Evolutionary conservation across 257 asterid species (phyloP), one percentile per base, ranked within the genome.

Genomic region (Rehmannia glutinosa): DNA sequence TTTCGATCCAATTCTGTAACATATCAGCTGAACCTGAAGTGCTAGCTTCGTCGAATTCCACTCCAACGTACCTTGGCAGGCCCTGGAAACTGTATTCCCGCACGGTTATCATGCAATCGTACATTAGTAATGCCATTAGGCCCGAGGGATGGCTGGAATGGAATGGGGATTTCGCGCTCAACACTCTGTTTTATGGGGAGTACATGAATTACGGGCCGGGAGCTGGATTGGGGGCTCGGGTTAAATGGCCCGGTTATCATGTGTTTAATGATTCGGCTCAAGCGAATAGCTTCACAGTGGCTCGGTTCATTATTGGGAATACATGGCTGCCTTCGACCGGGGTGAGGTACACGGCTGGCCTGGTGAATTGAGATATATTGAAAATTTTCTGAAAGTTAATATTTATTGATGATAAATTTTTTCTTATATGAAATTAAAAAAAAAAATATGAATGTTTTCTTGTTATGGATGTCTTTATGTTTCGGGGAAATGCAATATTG

Each of bases 91-190:
- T n/a, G n/a, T n/a, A n/a, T n/a, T n/a, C n/a, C 91, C 74, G 86
- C 0, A 68, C 87, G 3, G 79, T 84, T 35, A 58, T 84, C 4
- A 82, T 84, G 91, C 74, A 80, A 13, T 84, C 86, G 10, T 58
- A 67, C 41, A 65, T 84, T 15, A 77, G 86, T 25, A 5, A 10
- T 8, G 84, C 69, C 1, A 33, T 84, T 3, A 64, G 71, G 70
- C 80, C 86, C 2, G 66, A 73, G 51, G 91, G 91, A 6, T 84
- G 87, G 84, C 77, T 80, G 0, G 85, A 79, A 3, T 82, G 87
- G 91, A 54, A 80, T 13, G 81, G 71, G 6, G 50, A 63, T 45
- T 73, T 64, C 9, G 83, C 82, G 2, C 19, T 84, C 3, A 68
- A 75, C 62, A 75, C 77, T 6, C 16, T 84, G 66, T 80, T 35